These are phyloP conservation scores for Aspergillus sp. DNA, from an alignment of 2,329 filamentous ascomycete genomes.

Conservation along the genomic window DNA sequence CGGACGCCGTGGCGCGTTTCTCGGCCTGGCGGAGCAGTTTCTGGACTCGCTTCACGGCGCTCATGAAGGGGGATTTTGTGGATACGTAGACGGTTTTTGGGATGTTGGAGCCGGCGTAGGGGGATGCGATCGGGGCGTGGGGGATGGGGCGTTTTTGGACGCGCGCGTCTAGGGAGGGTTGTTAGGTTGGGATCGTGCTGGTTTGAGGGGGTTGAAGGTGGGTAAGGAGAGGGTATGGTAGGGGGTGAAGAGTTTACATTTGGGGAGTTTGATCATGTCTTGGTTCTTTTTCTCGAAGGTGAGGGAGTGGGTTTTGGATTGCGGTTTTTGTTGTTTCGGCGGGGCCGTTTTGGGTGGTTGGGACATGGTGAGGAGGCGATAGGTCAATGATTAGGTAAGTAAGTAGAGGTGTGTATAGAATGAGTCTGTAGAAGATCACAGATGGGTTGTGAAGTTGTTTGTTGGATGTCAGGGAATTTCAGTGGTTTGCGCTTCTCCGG, in stretches of 20 bases:
- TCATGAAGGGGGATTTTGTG: slow-evolving; percentile 56
- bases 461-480: background rate
- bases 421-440: background rate
- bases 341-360: background rate
- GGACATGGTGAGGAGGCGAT: background rate
- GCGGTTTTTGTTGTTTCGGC: background rate
- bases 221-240: background rate
- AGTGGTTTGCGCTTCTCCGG: background rate
- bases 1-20: slow-evolving; percentile 50
- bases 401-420: no score
- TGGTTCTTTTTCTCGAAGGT: slow-evolving; percentile 42
- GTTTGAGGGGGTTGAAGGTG: background rate
- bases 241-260: slow-evolving; percentile 24
- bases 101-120: slow-evolving; percentile 48
- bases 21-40: slow-evolving; percentile 54
- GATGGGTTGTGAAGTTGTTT: background rate
- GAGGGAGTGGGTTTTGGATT: slow-evolving; percentile 14
- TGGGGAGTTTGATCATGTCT: slow-evolving; percentile 35
- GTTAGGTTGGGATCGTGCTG: slow-evolving; percentile 3
- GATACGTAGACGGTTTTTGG: slow-evolving; percentile 60
- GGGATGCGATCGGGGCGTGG: slow-evolving; percentile 55
- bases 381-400: no score
- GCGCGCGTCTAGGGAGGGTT: slow-evolving; percentile 40
- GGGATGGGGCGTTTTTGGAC: slow-evolving; percentile 59
- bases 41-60: slow-evolving; percentile 59